Conservation (phyloP, 768 basidiomycete species). For the Boletus pseudo-olivaceus region DNA sequence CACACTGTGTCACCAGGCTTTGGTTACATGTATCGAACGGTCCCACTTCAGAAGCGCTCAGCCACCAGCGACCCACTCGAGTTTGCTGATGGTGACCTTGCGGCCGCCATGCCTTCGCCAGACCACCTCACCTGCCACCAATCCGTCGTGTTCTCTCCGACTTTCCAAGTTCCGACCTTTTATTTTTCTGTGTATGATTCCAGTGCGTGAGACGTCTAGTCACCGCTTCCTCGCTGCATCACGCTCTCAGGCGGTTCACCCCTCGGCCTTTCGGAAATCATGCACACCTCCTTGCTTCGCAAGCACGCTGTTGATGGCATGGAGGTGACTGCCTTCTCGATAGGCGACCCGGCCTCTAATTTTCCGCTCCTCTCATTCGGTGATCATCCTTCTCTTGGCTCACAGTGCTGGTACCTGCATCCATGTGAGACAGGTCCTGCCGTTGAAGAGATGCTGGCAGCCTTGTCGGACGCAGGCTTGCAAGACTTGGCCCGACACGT, state of each 20-base stretch:
- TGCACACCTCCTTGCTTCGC: slow-evolving; percentile 60
- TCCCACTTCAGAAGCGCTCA: slow-evolving; percentile 18
- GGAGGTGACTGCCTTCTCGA: slow-evolving; percentile 49
- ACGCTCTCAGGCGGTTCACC: slow-evolving; percentile 57
- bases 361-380: slow-evolving; percentile 84
- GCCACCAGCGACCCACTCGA: slow-evolving; percentile 16
- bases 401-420: slow-evolving; percentile 81
- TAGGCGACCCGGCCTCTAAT: slow-evolving; percentile 46
- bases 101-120: slow-evolving; percentile 28
- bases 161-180: slow-evolving; percentile 79
- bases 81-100: slow-evolving; percentile 35
- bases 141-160: slow-evolving; percentile 71
- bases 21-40: slow-evolving; percentile 47
- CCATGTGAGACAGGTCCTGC: slow-evolving; percentile 74
- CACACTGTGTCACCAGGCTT: slow-evolving; percentile 45
- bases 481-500: slow-evolving; percentile 15
- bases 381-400: slow-evolving; percentile 77
- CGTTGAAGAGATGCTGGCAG: slow-evolving; percentile 65
- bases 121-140: slow-evolving; percentile 51
- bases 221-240: slow-evolving; percentile 14
- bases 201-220: slow-evolving; percentile 48
- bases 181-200: slow-evolving; percentile 71
- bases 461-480: slow-evolving; percentile 21
- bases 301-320: slow-evolving; percentile 40
- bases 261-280: slow-evolving; percentile 52